phyloP scores from a whole-genome alignment of 495 filamentous ascomycete species.

The Annulohypoxylon stygium region DNA sequence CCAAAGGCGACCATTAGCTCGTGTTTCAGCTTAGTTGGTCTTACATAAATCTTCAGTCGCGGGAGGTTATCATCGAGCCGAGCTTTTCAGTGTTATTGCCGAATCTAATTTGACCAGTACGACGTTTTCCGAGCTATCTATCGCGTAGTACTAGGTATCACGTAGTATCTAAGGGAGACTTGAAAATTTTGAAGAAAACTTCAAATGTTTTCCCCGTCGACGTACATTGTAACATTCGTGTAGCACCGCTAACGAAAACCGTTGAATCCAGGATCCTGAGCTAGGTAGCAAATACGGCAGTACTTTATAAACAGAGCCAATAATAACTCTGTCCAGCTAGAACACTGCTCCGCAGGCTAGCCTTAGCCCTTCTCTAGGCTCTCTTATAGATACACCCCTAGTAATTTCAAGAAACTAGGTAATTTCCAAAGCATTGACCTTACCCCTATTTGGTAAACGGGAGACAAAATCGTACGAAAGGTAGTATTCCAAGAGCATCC shows the following conservation, averaged over 20 bases:
- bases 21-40: neutral
- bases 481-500: neutral
- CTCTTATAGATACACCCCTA: slow-evolving; percentile 1
- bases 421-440: neutral
- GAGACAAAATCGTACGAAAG: neutral
- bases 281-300: neutral
- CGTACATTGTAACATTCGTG: neutral
- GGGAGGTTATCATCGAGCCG: neutral
- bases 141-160: neutral
- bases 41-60: neutral
- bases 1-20: neutral
- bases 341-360: neutral
- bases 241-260: slow-evolving; percentile 8
- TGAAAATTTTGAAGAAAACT: neutral
- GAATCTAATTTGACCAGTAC: neutral
- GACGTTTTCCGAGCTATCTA: neutral
- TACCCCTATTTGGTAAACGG: slow-evolving; percentile 1
- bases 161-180: neutral
- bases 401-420: neutral
- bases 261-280: neutral
- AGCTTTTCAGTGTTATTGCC: neutral
- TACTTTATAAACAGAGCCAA: slow-evolving; percentile 4
- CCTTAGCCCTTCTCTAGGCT: slow-evolving; percentile 3
- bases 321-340: neutral
- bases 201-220: neutral